Conservation (phyloP, 805 yeast genomes). For the Lipomyces orientalis region DNA sequence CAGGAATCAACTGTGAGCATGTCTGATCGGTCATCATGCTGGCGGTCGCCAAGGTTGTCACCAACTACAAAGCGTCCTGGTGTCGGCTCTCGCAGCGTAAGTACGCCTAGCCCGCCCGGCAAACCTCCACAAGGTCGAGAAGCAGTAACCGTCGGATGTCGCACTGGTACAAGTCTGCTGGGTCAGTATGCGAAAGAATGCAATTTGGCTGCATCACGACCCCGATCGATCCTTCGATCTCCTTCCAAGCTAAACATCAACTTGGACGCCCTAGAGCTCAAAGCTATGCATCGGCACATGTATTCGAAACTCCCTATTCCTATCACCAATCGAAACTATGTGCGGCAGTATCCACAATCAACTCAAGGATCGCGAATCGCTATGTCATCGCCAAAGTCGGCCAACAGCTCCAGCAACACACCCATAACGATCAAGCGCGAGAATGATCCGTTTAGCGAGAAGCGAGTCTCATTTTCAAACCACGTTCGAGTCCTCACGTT, state of each 20-base stretch:
- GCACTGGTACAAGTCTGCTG: neutral
- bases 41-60: too few relatives aligned
- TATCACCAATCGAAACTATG: neutral
- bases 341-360: neutral
- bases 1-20: neutral
- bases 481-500: slow-evolving; percentile 1
- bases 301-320: neutral
- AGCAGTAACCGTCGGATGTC: neutral
- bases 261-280: neutral
- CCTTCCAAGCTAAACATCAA: neutral
- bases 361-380: neutral
- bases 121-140: neutral
- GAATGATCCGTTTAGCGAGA: neutral
- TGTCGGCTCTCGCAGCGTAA: neutral
- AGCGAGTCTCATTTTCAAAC: neutral
- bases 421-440: neutral
- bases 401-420: neutral
- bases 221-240: neutral
- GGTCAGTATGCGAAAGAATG: neutral
- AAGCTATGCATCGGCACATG: neutral
- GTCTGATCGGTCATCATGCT: neutral
- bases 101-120: neutral
- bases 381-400: neutral
- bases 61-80: neutral
- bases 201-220: neutral